A percentile compares a stretch with the other conserved stretches of the same genome.
Conservation (phyloP, 1,284 basidiomycete species). For the Apiotrichum brassicae region DNA sequence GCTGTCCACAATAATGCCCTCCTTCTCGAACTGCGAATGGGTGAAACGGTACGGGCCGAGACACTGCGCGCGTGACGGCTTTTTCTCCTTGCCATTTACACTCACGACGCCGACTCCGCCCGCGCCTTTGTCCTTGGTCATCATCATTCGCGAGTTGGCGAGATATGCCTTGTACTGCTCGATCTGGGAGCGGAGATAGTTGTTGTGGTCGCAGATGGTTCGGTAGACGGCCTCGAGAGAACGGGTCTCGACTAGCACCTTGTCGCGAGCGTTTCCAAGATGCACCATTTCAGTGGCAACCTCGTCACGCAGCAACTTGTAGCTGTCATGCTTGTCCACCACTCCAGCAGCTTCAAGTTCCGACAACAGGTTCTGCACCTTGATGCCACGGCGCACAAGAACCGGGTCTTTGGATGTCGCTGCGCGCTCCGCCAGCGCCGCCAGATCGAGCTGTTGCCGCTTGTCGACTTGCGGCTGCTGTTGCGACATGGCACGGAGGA, state of each 20-base stretch:
- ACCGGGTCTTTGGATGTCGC: constrained; percentile 95
- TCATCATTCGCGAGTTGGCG: constrained; percentile 89
- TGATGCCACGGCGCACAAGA: constrained; percentile 92
- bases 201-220: constrained; percentile 98
- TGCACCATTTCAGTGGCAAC: constrained; percentile 91
- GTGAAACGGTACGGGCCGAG: constrained; percentile 96
- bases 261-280: constrained; percentile 92
- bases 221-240: constrained; percentile 94
- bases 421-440: constrained; percentile 85
- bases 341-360: constrained; percentile 89
- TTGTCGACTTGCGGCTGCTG: constrained; percentile 65
- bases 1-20: constrained; percentile 98
- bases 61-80: constrained; percentile 72
- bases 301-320: constrained; percentile 94
- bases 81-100: constrained; percentile 96
- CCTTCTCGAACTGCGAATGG: constrained; percentile 96
- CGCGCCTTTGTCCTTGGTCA: constrained; percentile 65
- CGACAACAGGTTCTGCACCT: constrained; percentile 96
- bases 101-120: constrained; percentile 85
- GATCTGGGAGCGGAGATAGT: constrained; percentile 88
- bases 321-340: constrained; percentile 74
- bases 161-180: constrained; percentile 99
- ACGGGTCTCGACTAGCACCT: constrained; percentile 86
- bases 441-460: constrained; percentile 67
- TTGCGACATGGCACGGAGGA: constrained; percentile 88